phyloP scores from a whole-genome alignment of 2,329 filamentous ascomycete genomes.

The Paramyrothecium roridum region DNA sequence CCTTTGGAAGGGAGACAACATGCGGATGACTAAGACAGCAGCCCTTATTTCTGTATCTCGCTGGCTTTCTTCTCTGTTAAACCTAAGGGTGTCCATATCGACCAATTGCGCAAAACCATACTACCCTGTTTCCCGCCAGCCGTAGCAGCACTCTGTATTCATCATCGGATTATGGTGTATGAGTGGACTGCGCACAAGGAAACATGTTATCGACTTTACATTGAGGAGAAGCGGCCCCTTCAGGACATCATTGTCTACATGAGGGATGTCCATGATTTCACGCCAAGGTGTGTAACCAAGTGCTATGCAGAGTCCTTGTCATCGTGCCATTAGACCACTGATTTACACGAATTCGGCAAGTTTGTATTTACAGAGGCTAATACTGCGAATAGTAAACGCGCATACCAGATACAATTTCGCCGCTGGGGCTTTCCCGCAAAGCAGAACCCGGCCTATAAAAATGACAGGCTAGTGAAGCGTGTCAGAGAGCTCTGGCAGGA shows the following conservation, averaged over 20 bases:
- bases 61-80: slow-evolving; percentile 4
- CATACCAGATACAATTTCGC: slow-evolving; percentile 73
- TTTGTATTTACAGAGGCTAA: slow-evolving; percentile 9
- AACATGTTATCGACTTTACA: slow-evolving; percentile 61
- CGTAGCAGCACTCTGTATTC: neutral
- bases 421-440: slow-evolving; percentile 78
- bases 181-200: slow-evolving; percentile 42
- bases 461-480: slow-evolving; percentile 62
- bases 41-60: slow-evolving; percentile 5
- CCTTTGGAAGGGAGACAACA: neutral
- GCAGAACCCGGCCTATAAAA: slow-evolving; percentile 69
- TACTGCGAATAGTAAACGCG: slow-evolving; percentile 59
- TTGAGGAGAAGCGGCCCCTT: slow-evolving; percentile 69
- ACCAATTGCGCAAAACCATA: slow-evolving; percentile 24
- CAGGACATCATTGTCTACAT: slow-evolving; percentile 74
- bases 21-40: slow-evolving; percentile 12
- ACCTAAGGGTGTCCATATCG: slow-evolving; percentile 10
- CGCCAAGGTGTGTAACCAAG: slow-evolving; percentile 62
- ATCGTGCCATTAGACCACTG: neutral
- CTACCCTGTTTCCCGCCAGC: neutral
- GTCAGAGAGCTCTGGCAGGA: slow-evolving; percentile 75
- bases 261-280: slow-evolving; percentile 61
- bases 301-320: neutral
- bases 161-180: slow-evolving; percentile 40
- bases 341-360: neutral